Base-by-base conservation (phyloP, 129 eudicot species). In the Chrysanthemum makinoi region DNA sequence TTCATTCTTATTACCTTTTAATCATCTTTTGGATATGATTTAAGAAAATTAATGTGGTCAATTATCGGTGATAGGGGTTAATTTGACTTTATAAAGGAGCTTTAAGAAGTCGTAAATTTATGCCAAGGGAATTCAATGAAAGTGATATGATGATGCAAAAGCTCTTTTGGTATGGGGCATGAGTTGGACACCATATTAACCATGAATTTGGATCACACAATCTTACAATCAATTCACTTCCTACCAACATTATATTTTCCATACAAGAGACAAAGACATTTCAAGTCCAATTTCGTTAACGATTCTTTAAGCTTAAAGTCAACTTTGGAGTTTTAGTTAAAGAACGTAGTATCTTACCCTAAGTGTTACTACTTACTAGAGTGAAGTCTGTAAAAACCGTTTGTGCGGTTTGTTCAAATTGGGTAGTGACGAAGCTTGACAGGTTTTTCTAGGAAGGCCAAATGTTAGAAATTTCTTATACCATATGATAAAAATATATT, bases 101-200 rank as follows among this genome's bases (percentile, higher is more conserved):
- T 48, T 76, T 58, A 44, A 4, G 39, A 68, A 46, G 33, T 30
- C 60, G 46, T 22, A 65, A 46, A 20, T 55, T 15, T 54, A 65
- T 62, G 68, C 62, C 9, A 63, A 14, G 75, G 47, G 51, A 44
- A 62, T 75, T 59, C 72, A 75, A 68, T 68, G 80, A 76, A 76
- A 76, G 64, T 22, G 75, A 76, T 67, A 60, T 76, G 43, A 65
- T 65, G 69, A 76, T 68, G 69, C 54, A 76, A 76, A 67, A 59
- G 19, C 69, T 66, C 43, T 72, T 76, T 57, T 54, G 33, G 49
- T 58, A 54, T 18, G 26, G 51, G 26, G 51, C 43, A 60, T 73
- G 65, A 35, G 65, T 65, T 65, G 79, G 72, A 54, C 47, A 65
- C 55, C 26, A 44, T 74, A 64, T 22, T 65, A 55, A 54, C 79